Percentiles rank a stretch among this genome's conserved stretches.
phyloP scores from a whole-genome alignment of 768 basidiomycete species.

The Mycena epipterygia region DNA sequence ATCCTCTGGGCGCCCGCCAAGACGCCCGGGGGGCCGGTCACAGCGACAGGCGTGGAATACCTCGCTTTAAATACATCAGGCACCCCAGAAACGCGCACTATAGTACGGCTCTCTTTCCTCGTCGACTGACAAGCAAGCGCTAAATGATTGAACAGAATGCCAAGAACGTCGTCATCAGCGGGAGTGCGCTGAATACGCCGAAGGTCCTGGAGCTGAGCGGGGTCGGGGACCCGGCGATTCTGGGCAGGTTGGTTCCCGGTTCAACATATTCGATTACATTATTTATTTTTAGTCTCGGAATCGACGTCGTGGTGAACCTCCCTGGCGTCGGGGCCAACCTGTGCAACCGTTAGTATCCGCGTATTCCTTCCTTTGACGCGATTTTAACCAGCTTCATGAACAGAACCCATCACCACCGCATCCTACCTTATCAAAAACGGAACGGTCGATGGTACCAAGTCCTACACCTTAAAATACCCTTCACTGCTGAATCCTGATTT shows the following conservation, averaged over 20 bases:
- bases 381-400: not conserved
- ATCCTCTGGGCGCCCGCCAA: conserved; percentile 22
- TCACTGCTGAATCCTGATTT: not conserved
- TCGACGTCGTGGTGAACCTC: conserved; percentile 14
- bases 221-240: conserved; percentile 24
- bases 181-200: conserved; percentile 23
- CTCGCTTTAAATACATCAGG: conserved; percentile 5
- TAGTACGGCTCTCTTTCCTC: conserved; percentile 5
- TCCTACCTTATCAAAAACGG: conserved; percentile 29
- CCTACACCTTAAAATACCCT: not conserved
- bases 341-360: conserved; percentile 19
- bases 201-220: conserved; percentile 32
- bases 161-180: conserved; percentile 25
- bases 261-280: not conserved
- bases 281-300: conserved; percentile 7
- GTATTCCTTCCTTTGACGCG: not conserved
- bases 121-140: not conserved
- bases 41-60: conserved; percentile 32
- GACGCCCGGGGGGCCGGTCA: not conserved
- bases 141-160: conserved; percentile 12
- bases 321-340: conserved; percentile 30
- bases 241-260: conserved; percentile 8
- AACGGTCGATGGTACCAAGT: conserved; percentile 13
- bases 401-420: conserved; percentile 23
- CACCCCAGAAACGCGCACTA: not conserved